A percentile compares a stretch with the other conserved stretches of the same genome.
phyloP scores from a whole-genome alignment of 1,284 basidiomycete genomes.

The Albatrellus sp. region DNA sequence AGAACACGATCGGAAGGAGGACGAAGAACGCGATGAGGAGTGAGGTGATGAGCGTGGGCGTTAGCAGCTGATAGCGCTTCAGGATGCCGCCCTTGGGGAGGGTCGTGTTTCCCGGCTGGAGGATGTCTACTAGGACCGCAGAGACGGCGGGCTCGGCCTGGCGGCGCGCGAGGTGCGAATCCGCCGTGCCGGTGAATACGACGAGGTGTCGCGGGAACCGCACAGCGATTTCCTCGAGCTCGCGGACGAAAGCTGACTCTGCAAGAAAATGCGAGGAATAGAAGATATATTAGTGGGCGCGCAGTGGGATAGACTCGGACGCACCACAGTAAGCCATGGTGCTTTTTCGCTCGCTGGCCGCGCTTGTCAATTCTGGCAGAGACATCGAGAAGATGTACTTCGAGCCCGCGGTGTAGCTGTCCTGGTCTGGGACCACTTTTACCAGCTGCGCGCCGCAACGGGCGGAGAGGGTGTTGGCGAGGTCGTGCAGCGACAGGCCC shows the following conservation, averaged over 20 bases:
- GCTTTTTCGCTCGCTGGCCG: conserved; percentile 28
- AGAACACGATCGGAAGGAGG: conserved; percentile 54
- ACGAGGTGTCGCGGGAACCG: conserved; percentile 47
- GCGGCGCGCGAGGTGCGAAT: conserved; percentile 22
- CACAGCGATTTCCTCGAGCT: conserved; percentile 35
- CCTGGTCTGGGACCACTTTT: conserved; percentile 24
- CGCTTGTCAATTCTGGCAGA: conserved; percentile 37
- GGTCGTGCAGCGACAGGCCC: conserved; percentile 17
- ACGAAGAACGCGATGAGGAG: conserved; percentile 62
- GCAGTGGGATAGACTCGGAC: conserved; percentile 16
- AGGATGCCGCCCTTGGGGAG: conserved; percentile 46
- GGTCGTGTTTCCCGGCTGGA: conserved; percentile 20
- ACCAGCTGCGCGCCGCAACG: conserved; percentile 40
- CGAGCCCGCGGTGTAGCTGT: conserved; percentile 19
- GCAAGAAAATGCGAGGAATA: conserved; percentile 4
- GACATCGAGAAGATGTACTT: conserved; percentile 48
- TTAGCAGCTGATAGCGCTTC: conserved; percentile 66
- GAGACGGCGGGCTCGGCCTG: conserved; percentile 17
- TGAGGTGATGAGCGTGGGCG: conserved; percentile 64
- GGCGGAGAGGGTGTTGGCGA: conserved; percentile 30
- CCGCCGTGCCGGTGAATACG: conserved; percentile 45
- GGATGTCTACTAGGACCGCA: conserved; percentile 9
- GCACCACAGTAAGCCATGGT: conserved; percentile 39
- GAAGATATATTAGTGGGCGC: neutral
- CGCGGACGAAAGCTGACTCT: conserved; percentile 21